Percentiles rank a stretch among this genome's conserved stretches.
phyloP scores from a whole-genome alignment of 768 basidiomycete species.

The Psilocybe cubensis region DNA sequence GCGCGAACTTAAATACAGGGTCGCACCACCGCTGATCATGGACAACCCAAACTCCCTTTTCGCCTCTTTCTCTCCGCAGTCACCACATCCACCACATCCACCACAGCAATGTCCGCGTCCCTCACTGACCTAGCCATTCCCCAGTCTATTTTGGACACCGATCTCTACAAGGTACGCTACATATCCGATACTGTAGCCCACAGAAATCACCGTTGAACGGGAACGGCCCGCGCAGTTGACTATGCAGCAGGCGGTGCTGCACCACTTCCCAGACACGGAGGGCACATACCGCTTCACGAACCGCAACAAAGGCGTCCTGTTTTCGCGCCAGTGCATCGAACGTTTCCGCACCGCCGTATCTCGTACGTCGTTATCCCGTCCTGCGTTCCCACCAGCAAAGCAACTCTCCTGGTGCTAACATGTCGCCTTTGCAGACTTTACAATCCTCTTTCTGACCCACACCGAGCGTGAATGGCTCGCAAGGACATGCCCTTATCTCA shows the following conservation, averaged over 20 bases:
- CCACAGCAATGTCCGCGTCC: conserved; percentile 42
- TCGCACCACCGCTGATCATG: too few relatives aligned
- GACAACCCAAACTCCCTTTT: too few relatives aligned
- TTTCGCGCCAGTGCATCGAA: conserved; percentile 69
- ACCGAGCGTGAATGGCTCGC: conserved; percentile 73
- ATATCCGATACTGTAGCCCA: neutral
- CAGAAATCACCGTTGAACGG: neutral
- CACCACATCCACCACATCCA: conserved; percentile 19
- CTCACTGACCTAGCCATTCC: conserved; percentile 34
- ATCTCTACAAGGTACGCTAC: conserved; percentile 82
- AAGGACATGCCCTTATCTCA: conserved; percentile 74
- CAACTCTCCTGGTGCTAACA: neutral
- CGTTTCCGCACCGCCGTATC: conserved; percentile 57
- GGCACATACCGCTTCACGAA: conserved; percentile 84
- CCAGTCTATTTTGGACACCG: conserved; percentile 84
- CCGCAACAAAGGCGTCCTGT: conserved; percentile 64
- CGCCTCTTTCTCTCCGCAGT: conserved; percentile 2
- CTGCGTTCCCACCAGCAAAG: conserved; percentile 2
- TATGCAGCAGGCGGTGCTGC: conserved; percentile 92
- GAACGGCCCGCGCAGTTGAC: conserved; percentile 62
- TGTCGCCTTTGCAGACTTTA: conserved; percentile 56
- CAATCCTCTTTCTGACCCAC: conserved; percentile 56
- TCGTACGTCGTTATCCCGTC: conserved; percentile 50
- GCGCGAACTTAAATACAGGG: neutral
- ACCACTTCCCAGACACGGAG: conserved; percentile 72